phyloP scores from a whole-genome alignment of 2,329 filamentous ascomycete species.

The Ophiocordyceps polyrhachis-furcata region DNA sequence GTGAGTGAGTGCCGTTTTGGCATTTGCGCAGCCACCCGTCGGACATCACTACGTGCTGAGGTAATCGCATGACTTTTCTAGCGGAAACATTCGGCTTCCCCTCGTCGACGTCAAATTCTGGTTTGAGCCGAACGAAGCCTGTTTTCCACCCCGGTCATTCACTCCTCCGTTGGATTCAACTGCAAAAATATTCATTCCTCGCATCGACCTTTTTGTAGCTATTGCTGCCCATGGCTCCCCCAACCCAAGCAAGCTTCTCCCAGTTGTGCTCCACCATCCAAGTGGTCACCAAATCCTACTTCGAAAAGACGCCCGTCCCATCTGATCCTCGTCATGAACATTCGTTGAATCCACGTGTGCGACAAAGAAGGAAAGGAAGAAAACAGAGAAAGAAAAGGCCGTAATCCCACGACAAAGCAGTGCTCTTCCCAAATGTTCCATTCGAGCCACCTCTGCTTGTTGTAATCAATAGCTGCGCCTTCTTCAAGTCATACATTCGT shows the following conservation, averaged over 20 bases:
- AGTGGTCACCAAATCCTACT: background rate
- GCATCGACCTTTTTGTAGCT: background rate
- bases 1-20: too few species aligned
- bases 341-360: background rate
- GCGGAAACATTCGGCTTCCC: too few species aligned
- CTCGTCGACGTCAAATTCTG: background rate
- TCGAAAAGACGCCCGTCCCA: background rate
- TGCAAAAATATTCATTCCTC: background rate
- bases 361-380: background rate
- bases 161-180: background rate
- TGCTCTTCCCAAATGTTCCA: background rate
- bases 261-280: background rate
- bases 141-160: too few species aligned
- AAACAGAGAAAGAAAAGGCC: background rate
- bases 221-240: background rate
- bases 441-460: background rate
- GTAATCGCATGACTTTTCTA: too few species aligned
- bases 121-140: background rate
- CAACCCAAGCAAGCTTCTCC: background rate
- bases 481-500: constrained; percentile 22
- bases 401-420: constrained; percentile 8
- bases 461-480: constrained; percentile 10
- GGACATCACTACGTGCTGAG: too few species aligned
- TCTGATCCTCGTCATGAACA: background rate
- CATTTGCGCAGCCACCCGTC: background rate